Conservation (phyloP, 345 rosid species). For the Psidium guajava region DNA sequence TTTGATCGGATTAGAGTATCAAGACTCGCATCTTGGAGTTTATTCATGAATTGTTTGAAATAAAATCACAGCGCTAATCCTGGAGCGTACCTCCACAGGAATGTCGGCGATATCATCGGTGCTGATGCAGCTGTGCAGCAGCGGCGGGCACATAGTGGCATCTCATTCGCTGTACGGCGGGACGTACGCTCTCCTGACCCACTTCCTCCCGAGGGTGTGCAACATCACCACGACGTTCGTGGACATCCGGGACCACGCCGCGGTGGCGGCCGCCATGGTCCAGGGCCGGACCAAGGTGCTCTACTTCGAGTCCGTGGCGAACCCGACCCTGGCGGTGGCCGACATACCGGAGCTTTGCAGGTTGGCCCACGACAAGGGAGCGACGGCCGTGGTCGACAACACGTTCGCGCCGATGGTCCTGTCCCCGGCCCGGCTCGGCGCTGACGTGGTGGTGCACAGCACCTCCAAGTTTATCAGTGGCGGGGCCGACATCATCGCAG, state of each 20-base stretch:
- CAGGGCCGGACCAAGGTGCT: slow-evolving; percentile 65
- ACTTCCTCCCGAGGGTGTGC: slow-evolving; percentile 74
- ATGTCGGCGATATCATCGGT: slow-evolving; percentile 96
- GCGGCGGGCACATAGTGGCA: slow-evolving; percentile 94
- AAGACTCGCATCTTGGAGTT: background rate
- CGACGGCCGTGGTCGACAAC: slow-evolving; percentile 75
- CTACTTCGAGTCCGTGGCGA: slow-evolving; percentile 79
- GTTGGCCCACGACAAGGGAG: slow-evolving; percentile 73
- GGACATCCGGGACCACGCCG: slow-evolving; percentile 42
- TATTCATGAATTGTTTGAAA: background rate
- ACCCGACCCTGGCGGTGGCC: slow-evolving; percentile 78
- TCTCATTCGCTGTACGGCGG: slow-evolving; percentile 77
- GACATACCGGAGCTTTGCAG: slow-evolving; percentile 70
- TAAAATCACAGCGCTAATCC: background rate
- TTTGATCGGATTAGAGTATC: background rate
- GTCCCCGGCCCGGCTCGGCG: slow-evolving; percentile 86
- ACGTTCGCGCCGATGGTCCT: slow-evolving; percentile 89
- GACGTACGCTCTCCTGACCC: slow-evolving; percentile 79
- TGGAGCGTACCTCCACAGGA: slow-evolving; percentile 24
- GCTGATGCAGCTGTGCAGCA: slow-evolving; percentile 81
- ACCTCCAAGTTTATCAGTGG: slow-evolving; percentile 94
- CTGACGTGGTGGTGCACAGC: slow-evolving; percentile 89
- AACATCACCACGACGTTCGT: slow-evolving; percentile 85
- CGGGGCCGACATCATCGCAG: slow-evolving; percentile 94
- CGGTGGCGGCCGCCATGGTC: slow-evolving; percentile 47